Conservation (phyloP, 2,329 filamentous ascomycete genomes). For the Plectosphaerella sp. region DNA sequence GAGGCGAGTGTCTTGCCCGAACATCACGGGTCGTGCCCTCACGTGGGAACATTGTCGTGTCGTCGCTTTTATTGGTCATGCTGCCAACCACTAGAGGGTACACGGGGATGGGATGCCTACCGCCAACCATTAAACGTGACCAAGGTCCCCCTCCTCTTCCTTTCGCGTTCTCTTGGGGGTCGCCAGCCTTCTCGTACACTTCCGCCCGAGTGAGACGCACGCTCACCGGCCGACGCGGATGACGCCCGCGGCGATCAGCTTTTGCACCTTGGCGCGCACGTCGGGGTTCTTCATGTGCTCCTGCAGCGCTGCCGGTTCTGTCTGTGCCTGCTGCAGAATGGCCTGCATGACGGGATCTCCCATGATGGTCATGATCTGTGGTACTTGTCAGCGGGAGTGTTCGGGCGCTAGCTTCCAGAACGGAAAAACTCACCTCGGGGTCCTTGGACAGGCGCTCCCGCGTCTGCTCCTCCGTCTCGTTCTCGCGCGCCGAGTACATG, state of each 20-base stretch:
- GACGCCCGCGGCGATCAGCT: constrained; percentile 87
- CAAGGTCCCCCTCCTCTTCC: neutral
- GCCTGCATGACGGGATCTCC: constrained; percentile 97
- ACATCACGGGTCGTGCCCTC: neutral
- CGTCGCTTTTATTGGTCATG: constrained; percentile 8
- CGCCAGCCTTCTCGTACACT: neutral
- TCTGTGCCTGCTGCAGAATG: constrained; percentile 94
- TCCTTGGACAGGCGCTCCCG: constrained; percentile 85
- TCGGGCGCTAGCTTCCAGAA: neutral
- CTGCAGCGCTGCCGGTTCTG: constrained; percentile 83
- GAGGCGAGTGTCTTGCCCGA: neutral
- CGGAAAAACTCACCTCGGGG: constrained; percentile 65
- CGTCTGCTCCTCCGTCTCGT: constrained; percentile 95
- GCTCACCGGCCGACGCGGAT: constrained; percentile 66
- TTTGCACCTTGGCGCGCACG: constrained; percentile 86
- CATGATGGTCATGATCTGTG: constrained; percentile 79
- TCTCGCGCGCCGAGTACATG: constrained; percentile 87
- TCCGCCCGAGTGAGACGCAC: neutral
- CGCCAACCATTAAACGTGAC: constrained; percentile 5
- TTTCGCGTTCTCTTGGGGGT: neutral
- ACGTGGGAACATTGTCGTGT: neutral
- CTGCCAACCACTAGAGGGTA: constrained; percentile 11
- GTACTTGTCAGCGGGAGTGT: constrained; percentile 17
- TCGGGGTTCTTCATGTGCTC: constrained; percentile 95
- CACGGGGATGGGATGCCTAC: neutral